Evolutionary conservation across 2,329 filamentous ascomycete species (phyloP), one percentile per base, ranked within the genome.

Genomic region (Seiridium unicorne): DNA sequence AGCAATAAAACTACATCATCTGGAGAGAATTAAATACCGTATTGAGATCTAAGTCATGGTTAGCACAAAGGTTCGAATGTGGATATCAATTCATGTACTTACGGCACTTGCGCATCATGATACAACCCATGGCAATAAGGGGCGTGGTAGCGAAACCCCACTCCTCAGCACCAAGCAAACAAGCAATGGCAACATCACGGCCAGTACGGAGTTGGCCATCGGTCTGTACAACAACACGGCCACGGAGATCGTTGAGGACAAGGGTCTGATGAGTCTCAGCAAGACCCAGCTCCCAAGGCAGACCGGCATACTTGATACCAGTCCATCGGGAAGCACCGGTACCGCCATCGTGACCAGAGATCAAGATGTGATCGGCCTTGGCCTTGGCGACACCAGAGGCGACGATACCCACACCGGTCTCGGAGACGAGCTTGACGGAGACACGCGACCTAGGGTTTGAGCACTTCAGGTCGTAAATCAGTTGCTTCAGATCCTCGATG

Each of bases 391-490:
- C 94, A 86, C 94, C 94, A 61, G 94, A 97, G 55, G 94, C 94
- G 65, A 98, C 94, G 67, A 98, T 97, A 80, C 94, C 94, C 61
- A 97, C 94, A 81, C 94, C 94, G 60, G 94, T 96, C 79, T 98
- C 94, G 5, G 94, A 97, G 13, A 98, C 94, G 48, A 98, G 90
- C 84, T 98, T 98, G 74, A 98, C 94, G 5, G 94, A 98, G 32
- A 98, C 89, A 69, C 94, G 88, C 59, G 94, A 88, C 65, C 94
- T 89, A 61, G 94, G 94, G 77, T 95, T 97, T 32, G 93, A 92
- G 80, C 93, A 97, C 81, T 98, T 98, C 59, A 97, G 82, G 77
- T 98, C 94, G 77, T 98, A 98, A 69, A 98, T 97, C 68, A 98
- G 82, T 76, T 98, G 94, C 82, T 98, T 98, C 62, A 98, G 77